phyloP scores from a whole-genome alignment of 495 filamentous ascomycete species.

The Podospora fimiseda region DNA sequence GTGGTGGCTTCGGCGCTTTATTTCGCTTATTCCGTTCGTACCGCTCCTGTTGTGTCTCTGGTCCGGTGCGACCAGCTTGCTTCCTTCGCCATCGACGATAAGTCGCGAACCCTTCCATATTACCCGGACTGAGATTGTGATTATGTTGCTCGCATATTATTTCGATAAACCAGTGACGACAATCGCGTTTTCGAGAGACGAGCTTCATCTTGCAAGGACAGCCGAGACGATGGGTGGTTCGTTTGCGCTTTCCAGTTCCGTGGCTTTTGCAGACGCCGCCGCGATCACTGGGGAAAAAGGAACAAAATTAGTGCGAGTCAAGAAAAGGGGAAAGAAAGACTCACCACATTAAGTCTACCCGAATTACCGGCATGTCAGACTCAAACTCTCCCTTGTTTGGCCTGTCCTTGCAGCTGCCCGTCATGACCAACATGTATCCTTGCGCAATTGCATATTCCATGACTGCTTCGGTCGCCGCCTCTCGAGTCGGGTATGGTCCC shows the following conservation, averaged over 20 bases:
- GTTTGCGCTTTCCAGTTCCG: slow-evolving; percentile 23
- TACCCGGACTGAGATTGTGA: slow-evolving; percentile 20
- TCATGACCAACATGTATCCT: slow-evolving; percentile 23
- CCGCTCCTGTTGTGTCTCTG: slow-evolving; percentile 18
- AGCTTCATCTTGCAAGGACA: slow-evolving; percentile 24
- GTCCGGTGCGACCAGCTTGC: slow-evolving; percentile 8
- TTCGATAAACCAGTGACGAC: slow-evolving; percentile 27
- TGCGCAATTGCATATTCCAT: slow-evolving; percentile 25
- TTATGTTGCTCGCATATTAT: slow-evolving; percentile 24
- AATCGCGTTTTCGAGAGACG: slow-evolving; percentile 20
- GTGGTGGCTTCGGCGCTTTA: slow-evolving; percentile 4
- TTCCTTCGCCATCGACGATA: slow-evolving; percentile 25
- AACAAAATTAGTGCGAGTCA: no score
- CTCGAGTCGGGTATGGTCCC: slow-evolving; percentile 22
- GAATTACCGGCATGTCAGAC: slow-evolving; percentile 9
- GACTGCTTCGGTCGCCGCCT: slow-evolving; percentile 10
- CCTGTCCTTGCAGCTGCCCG: slow-evolving; percentile 16
- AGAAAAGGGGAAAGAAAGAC: background rate
- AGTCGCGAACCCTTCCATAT: slow-evolving; percentile 20
- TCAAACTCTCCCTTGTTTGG: slow-evolving; percentile 9
- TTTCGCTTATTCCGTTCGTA: slow-evolving; percentile 12
- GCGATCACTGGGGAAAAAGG: slow-evolving; percentile 11
- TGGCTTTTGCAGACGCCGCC: slow-evolving; percentile 22
- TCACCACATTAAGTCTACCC: slow-evolving; percentile 21
- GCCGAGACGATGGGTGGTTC: slow-evolving; percentile 19